Percentiles rank a stretch among this genome's conserved stretches.
Conservation (phyloP, 73 alveolate species). For the Paramecium pentaurelia region DNA sequence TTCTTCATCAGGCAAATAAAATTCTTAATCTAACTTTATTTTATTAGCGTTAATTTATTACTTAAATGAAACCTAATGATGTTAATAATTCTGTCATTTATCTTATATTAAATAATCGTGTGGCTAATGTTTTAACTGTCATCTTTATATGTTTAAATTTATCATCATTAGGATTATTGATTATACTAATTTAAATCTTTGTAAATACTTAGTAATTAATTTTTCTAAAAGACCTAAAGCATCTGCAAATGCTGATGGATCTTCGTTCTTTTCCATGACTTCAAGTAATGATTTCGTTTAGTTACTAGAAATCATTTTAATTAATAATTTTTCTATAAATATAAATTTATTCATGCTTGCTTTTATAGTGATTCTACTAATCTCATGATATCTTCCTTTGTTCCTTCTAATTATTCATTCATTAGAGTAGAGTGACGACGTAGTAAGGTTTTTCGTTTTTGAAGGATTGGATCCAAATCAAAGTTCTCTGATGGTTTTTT, state of each 20-base stretch:
- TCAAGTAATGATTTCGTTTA: neutral
- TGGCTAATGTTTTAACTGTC: neutral
- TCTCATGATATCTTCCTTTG: neutral
- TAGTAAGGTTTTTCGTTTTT: neutral
- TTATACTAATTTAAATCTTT: neutral
- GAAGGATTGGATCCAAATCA: constrained; percentile 11
- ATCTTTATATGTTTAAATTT: neutral
- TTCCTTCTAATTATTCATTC: constrained; percentile 1
- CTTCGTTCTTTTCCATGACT: neutral
- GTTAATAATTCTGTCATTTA: neutral
- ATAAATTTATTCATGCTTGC: neutral
- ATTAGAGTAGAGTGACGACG: neutral
- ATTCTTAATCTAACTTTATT: neutral
- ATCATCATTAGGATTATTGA: neutral
- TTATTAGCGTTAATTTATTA: neutral
- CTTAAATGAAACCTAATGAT: neutral
- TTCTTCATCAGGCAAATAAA: neutral
- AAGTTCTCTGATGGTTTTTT: neutral
- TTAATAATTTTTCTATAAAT: neutral
- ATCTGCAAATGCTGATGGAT: constrained; percentile 17
- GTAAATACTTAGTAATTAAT: neutral
- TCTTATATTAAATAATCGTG: neutral
- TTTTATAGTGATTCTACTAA: constrained; percentile 5
- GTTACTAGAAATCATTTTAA: neutral
- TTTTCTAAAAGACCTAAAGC: neutral